Conservation (phyloP, 768 basidiomycete genomes). For the Tricholoma matsutake region DNA sequence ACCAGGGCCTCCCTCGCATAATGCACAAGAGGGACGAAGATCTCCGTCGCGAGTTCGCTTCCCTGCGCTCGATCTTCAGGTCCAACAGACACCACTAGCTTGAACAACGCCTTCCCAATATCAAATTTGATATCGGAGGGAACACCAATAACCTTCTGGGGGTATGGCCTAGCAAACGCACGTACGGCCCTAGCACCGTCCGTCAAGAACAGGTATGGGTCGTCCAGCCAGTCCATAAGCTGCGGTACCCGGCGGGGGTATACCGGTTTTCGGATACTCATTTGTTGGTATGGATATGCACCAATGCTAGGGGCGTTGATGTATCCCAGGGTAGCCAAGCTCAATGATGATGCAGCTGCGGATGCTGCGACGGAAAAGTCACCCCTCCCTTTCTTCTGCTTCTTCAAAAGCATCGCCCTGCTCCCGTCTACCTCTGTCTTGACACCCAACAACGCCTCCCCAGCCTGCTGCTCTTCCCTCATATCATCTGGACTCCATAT, state of each 20-base stretch:
- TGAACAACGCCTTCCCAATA: conserved; percentile 65
- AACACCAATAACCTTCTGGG: conserved; percentile 68
- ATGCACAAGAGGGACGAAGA: conserved; percentile 89
- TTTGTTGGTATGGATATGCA: neutral
- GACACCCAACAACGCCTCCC: conserved; percentile 18
- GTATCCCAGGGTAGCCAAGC: conserved; percentile 19
- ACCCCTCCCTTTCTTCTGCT: conserved; percentile 19
- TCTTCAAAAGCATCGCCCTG: conserved; percentile 35
- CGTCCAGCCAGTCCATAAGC: conserved; percentile 36
- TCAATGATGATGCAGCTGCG: conserved; percentile 21
- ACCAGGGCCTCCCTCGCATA: conserved; percentile 48
- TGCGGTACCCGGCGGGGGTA: conserved; percentile 12
- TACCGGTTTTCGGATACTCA: conserved; percentile 7
- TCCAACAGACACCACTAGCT: conserved; percentile 60
- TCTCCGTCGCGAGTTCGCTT: conserved; percentile 68
- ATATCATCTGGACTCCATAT: conserved; percentile 82
- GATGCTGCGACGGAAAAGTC: conserved; percentile 11
- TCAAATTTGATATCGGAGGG: conserved; percentile 72
- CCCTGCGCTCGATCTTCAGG: conserved; percentile 50
- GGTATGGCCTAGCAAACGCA: conserved; percentile 86
- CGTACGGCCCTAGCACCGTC: conserved; percentile 82
- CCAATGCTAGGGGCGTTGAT: conserved; percentile 9
- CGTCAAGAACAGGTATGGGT: conserved; percentile 71
- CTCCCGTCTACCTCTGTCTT: conserved; percentile 31
- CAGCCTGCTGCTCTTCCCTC: conserved; percentile 16